Evolutionary conservation across 2,329 filamentous ascomycete genomes (phyloP).

Genomic region (Colletotrichum simmondsii): DNA sequence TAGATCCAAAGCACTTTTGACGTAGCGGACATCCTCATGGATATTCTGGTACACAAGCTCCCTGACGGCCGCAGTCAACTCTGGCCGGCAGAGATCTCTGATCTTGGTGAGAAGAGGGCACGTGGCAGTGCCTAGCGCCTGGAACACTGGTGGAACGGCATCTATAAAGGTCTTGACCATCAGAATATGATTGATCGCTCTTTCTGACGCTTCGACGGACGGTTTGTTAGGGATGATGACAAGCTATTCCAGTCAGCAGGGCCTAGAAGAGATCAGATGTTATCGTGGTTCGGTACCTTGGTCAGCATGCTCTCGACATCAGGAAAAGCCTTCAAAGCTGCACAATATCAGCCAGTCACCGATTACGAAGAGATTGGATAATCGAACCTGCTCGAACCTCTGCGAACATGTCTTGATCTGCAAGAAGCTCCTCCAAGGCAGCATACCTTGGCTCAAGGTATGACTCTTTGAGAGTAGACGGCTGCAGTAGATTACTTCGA

Average conservation of each 20-base stretch:
- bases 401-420: constrained; percentile 87
- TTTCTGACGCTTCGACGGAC: constrained; percentile 77
- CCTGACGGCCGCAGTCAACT: constrained; percentile 69
- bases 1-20: constrained; percentile 83
- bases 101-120: constrained; percentile 75
- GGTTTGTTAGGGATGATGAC: constrained; percentile 78
- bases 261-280: not conserved
- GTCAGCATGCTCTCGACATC: constrained; percentile 86
- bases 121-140: constrained; percentile 72
- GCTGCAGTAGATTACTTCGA: constrained; percentile 88
- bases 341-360: constrained; percentile 31
- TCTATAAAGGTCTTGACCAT: constrained; percentile 86
- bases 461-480: constrained; percentile 74
- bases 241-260: constrained; percentile 60
- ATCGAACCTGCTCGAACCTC: constrained; percentile 74
- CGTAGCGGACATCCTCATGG: constrained; percentile 84
- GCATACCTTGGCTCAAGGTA: constrained; percentile 81
- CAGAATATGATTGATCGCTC: constrained; percentile 86
- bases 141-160: constrained; percentile 73
- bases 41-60: constrained; percentile 75
- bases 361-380: no score
- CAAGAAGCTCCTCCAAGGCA: constrained; percentile 83
- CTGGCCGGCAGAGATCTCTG: constrained; percentile 74
- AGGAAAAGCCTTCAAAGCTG: constrained; percentile 78
- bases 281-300: constrained; percentile 58